Base-by-base conservation (phyloP, 169 alveolate genomes). In the Sarcocystis neurona region DNA sequence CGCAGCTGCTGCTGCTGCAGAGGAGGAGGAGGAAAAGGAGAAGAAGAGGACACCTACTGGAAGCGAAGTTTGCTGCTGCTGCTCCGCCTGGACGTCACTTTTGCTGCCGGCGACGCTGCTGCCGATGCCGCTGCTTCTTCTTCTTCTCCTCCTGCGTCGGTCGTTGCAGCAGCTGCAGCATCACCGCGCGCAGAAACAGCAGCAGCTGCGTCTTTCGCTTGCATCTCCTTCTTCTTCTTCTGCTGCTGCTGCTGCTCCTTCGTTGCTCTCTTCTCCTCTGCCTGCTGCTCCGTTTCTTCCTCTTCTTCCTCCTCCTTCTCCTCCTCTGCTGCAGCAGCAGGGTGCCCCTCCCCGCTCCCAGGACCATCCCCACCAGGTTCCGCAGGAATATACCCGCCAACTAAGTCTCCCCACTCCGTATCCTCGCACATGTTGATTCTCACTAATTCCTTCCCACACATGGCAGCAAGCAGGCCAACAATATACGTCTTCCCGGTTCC, bases 401-500 rank as follows among this genome's bases (percentile, higher is more conserved):
- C 44, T 30, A 93, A 74, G 70, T 93, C 96, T 82, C 97, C 94
- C 89, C 98, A 94, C 90, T 98, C 99, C 5, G 99, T 98, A 79
- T 98, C 99, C 93, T 98, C 99, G 60, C 98, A 96, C 89, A 98
- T 70, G 78, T 98, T 98, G 48, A 98, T 94, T 63, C 99, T 96
- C 85, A 97, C 96, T 60, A 98, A 93, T 72, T 93, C 95, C 58
- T 94, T 94, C 66, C 97, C 97, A 39, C 96, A 92, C 44, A 94
- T 79, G 75, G 94, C 93, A 12, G 99, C 99, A 82, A 98, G 87
- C 77, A 97, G 94, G 68, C 96, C 97, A 23, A 99, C 96, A 6
- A 97, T 94, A 53, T 99, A 96, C 4, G 99, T 98, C 93, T 99
- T 99, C 27, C 99, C 99, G 30, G 98, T 99, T 32, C 99, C 99